Evolutionary conservation across 805 yeast species (phyloP).

Genomic region (Cyberlindnera maritima): DNA sequence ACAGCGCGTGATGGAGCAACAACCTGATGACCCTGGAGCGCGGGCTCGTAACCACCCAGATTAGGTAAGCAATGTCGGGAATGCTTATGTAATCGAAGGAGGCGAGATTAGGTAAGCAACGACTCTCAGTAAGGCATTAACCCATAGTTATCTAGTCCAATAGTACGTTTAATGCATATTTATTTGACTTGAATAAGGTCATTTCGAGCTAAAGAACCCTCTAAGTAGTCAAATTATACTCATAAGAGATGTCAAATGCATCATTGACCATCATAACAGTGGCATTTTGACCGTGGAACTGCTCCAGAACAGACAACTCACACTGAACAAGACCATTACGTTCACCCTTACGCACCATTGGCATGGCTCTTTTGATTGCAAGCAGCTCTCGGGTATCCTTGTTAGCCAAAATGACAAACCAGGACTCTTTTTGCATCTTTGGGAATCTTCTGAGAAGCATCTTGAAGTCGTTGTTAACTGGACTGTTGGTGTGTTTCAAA

Average conservation of each 20-base stretch:
- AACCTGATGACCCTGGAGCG: neutral
- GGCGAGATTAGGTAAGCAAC: no score
- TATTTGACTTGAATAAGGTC: no score
- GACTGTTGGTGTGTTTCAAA: slow-evolving; percentile 50
- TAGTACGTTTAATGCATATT: no score
- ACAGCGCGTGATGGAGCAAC: slow-evolving; percentile 3
- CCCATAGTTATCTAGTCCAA: no score
- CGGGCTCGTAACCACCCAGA: neutral
- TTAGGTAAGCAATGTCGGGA: neutral
- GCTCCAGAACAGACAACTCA: slow-evolving; percentile 48
- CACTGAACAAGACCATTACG: slow-evolving; percentile 34
- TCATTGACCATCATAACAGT: slow-evolving; percentile 58
- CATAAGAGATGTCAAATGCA: slow-evolving; percentile 56
- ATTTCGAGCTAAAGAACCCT: no score
- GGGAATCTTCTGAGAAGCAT: slow-evolving; percentile 81
- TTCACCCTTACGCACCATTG: slow-evolving; percentile 34
- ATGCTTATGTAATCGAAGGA: no score
- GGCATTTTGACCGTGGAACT: slow-evolving; percentile 43
- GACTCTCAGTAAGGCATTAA: no score
- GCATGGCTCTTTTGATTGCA: slow-evolving; percentile 74
- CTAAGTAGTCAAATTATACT: slow-evolving; percentile 18
- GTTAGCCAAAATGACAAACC: slow-evolving; percentile 74
- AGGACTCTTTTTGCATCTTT: slow-evolving; percentile 86
- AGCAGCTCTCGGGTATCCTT: slow-evolving; percentile 49
- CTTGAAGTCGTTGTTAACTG: slow-evolving; percentile 54